Evolutionary conservation across 2,329 filamentous ascomycete genomes (phyloP).

Genomic region (Nemania abortiva): DNA sequence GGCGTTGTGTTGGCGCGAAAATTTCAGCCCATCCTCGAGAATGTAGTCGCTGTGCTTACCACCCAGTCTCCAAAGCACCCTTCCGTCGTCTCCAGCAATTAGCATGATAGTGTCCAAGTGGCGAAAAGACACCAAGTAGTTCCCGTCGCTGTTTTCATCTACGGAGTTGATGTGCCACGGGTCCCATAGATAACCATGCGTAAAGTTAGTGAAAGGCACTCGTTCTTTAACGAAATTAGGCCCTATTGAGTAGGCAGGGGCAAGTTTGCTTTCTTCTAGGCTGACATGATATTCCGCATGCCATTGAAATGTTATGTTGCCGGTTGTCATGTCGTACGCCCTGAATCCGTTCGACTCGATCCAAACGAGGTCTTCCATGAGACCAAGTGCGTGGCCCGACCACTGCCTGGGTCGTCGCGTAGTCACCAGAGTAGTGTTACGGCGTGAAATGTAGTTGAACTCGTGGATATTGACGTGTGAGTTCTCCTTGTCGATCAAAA

Average conservation of each 20-base stretch:
- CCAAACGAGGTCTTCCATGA: constrained; percentile 30
- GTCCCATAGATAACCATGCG: constrained; percentile 17
- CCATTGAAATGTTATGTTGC: constrained; percentile 28
- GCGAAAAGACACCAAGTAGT: constrained; percentile 25
- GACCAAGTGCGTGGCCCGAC: constrained; percentile 17
- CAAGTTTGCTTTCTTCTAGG: constrained; percentile 20
- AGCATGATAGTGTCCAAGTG: constrained; percentile 29
- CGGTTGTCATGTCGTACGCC: constrained; percentile 22
- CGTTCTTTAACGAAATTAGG: constrained; percentile 9
- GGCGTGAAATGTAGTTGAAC: constrained; percentile 21
- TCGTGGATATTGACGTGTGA: constrained; percentile 28
- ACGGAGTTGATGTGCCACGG: constrained; percentile 29
- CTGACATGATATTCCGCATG: constrained; percentile 24
- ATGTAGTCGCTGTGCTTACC: constrained; percentile 28
- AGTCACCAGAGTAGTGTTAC: constrained; percentile 21
- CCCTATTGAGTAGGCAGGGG: constrained; percentile 15
- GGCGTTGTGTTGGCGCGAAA: constrained; percentile 23
- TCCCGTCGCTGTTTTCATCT: constrained; percentile 23
- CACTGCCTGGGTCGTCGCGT: constrained; percentile 18
- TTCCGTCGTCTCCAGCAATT: constrained; percentile 25
- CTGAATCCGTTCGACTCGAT: constrained; percentile 28
- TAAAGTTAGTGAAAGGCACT: constrained; percentile 28
- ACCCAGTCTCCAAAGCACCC: constrained; percentile 27
- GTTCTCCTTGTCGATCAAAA: constrained; percentile 27
- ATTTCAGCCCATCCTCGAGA: constrained; percentile 17